These are phyloP conservation scores for Pisolithus marmoratus DNA, from an alignment of 768 basidiomycete species.

Conservation along the genomic window DNA sequence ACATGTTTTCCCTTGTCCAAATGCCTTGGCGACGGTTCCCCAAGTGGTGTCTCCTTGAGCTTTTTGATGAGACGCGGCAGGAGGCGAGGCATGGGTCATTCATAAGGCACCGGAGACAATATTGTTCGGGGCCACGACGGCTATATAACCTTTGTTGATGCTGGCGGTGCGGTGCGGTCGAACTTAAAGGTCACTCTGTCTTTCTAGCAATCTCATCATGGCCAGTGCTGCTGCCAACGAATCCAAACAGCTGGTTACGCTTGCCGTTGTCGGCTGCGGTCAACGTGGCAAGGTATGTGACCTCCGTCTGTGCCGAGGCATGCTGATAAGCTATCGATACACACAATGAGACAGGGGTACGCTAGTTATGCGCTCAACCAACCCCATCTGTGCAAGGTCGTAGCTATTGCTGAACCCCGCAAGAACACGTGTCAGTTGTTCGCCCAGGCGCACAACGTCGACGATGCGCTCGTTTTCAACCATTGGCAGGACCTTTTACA, in stretches of 20 bases:
- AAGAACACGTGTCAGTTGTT: conserved; percentile 56
- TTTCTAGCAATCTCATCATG: conserved; percentile 6
- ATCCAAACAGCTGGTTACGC: conserved; percentile 44
- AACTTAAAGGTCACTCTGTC: too few relatives aligned
- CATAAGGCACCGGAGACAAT: too few relatives aligned
- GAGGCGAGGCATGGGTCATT: conserved; percentile 56
- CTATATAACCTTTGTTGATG: background rate
- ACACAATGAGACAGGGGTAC: conserved; percentile 43
- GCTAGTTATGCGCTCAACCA: conserved; percentile 52
- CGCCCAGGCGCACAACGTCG: conserved; percentile 51
- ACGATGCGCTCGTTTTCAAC: conserved; percentile 62
- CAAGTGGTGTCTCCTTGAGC: conserved; percentile 28
- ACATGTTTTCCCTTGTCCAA: conserved; percentile 8
- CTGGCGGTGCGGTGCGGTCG: too few relatives aligned
- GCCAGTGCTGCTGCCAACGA: conserved; percentile 1
- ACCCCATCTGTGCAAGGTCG: conserved; percentile 66
- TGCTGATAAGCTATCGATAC: background rate
- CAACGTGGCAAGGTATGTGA: conserved; percentile 68
- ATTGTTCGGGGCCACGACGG: too few relatives aligned
- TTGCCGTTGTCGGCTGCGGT: conserved; percentile 80
- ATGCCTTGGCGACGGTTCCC: conserved; percentile 5
- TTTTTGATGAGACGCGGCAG: conserved; percentile 55
- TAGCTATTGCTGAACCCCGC: conserved; percentile 83
- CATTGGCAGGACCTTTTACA: conserved; percentile 67
- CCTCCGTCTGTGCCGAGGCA: background rate